Base-by-base conservation (phyloP, 805 yeast species). In the Candida golubevii region DNA sequence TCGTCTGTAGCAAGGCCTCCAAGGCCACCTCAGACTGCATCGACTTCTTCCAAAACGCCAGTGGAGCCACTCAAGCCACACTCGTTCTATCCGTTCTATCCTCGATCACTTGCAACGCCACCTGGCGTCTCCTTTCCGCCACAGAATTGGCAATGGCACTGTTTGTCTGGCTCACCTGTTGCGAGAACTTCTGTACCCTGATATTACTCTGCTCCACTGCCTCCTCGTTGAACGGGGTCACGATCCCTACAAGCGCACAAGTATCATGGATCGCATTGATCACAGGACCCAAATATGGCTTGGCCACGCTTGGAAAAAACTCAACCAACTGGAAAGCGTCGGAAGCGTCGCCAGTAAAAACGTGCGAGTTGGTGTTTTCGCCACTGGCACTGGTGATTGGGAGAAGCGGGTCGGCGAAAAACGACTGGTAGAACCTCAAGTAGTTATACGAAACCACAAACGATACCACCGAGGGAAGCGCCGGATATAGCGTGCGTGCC, bases 261-360 rank as follows among this genome's bases (percentile, higher is more conserved):
- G 62, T 42, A 38, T 67, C 70, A 54, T 71, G 69, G 10, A 62
- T 31, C 13, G 55, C 52, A 41, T 68, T 60, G 48, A 82, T 81
- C 0, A 81, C 54, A 1, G 80, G 78, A 30, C 70, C 67, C 38
- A 88, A 60, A 26, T 74, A 49, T 3, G 79, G 77, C 44, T 79
- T 78, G 2, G 76, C 31, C 1, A 76, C 59, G 38, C 73, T 79
- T 0, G 97, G 97, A 79, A 90, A 90, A 61, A 90, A 88, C 55
- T 84, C 83, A 29, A 83, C 82, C 49, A 90, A 73, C 44, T 86
- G 81, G 69, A 90, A 90, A 1, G 91, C 85, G 53, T 90, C 97
- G 0, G 93, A 82, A 0, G 97, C 95, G 62, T 89, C 97, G 33
- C 97, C 97, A 26, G 76, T 63, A 9, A 82, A 65, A 23, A 72